phyloP scores from a whole-genome alignment of 441 rosid genomes.

The Corymbia citriodora region DNA sequence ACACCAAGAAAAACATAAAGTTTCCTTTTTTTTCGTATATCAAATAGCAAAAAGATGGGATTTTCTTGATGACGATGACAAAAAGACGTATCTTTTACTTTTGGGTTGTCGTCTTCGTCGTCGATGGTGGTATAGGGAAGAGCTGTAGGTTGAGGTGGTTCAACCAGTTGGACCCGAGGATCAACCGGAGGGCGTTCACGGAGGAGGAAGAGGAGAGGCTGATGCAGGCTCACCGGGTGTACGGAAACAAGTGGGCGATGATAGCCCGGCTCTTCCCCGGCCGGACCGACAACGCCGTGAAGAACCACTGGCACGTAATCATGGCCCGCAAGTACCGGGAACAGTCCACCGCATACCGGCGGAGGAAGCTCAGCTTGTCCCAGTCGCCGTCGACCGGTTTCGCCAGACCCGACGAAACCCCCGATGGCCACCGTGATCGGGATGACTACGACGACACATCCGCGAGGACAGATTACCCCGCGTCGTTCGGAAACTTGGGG shows the following conservation, averaged over 20 bases:
- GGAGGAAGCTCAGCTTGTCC: slow-evolving; percentile 36
- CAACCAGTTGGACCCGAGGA: slow-evolving; percentile 84
- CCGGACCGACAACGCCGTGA: slow-evolving; percentile 83
- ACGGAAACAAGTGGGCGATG: slow-evolving; percentile 95
- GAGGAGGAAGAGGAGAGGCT: slow-evolving; percentile 87
- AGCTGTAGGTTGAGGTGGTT: slow-evolving; percentile 89
- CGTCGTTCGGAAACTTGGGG: background rate
- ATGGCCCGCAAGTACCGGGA: slow-evolving; percentile 84
- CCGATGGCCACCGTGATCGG: background rate
- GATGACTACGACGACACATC: background rate
- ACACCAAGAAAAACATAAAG: background rate
- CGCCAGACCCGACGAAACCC: slow-evolving; percentile 19
- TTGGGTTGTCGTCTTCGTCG: background rate
- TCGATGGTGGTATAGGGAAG: slow-evolving; percentile 38
- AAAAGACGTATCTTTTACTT: background rate
- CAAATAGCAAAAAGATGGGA: background rate
- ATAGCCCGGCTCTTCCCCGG: slow-evolving; percentile 87
- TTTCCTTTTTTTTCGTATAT: background rate
- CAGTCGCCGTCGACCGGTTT: slow-evolving; percentile 26
- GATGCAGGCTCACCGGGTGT: slow-evolving; percentile 75
- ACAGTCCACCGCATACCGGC: slow-evolving; percentile 61
- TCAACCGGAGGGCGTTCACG: slow-evolving; percentile 65
- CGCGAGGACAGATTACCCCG: background rate
- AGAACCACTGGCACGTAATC: slow-evolving; percentile 90
- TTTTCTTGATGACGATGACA: background rate